A percentile compares a stretch with the other conserved stretches of the same genome.
Evolutionary conservation across 164 flowering plant genomes (phyloP).

Genomic region (Vitis labrusca): DNA sequence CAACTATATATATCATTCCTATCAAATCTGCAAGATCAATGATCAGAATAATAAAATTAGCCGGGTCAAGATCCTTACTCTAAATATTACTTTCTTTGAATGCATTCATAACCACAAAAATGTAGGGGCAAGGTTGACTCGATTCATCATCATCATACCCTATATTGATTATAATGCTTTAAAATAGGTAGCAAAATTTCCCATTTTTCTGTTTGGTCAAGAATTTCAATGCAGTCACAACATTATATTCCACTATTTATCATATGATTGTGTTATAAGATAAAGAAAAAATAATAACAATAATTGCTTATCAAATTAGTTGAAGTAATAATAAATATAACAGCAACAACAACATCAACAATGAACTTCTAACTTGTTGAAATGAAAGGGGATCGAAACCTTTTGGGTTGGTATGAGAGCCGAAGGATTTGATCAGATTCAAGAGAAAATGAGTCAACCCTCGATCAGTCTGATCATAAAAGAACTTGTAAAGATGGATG

Average conservation of each 20-base stretch:
- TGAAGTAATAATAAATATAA: background rate
- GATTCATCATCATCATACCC: background rate
- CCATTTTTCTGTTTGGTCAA: background rate
- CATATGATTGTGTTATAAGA: too few species aligned
- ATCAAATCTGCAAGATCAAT: slow-evolving; percentile 95
- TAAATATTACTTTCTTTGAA: too few species aligned
- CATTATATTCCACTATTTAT: too few species aligned
- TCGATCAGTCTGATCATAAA: slow-evolving; percentile 96
- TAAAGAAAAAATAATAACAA: too few species aligned
- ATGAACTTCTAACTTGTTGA: too few species aligned
- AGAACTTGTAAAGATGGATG: slow-evolving; percentile 85
- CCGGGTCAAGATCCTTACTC: too few species aligned
- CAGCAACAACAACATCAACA: background rate
- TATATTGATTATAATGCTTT: background rate
- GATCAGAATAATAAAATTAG: slow-evolving; percentile 14
- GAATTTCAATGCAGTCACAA: background rate
- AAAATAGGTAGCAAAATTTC: background rate
- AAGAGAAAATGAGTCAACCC: slow-evolving; percentile 89
- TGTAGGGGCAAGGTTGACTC: background rate
- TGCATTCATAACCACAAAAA: background rate
- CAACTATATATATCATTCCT: slow-evolving; percentile 62
- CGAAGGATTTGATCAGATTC: slow-evolving; percentile 64
- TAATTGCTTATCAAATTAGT: too few species aligned
- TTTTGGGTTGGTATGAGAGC: slow-evolving; percentile 78
- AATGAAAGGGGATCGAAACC: slow-evolving; percentile 33